Percentiles rank a stretch among this genome's conserved stretches.
phyloP scores from a whole-genome alignment of 225 moss, liverwort and hornwort species.

The Pseudisothecium myosuroides region DNA sequence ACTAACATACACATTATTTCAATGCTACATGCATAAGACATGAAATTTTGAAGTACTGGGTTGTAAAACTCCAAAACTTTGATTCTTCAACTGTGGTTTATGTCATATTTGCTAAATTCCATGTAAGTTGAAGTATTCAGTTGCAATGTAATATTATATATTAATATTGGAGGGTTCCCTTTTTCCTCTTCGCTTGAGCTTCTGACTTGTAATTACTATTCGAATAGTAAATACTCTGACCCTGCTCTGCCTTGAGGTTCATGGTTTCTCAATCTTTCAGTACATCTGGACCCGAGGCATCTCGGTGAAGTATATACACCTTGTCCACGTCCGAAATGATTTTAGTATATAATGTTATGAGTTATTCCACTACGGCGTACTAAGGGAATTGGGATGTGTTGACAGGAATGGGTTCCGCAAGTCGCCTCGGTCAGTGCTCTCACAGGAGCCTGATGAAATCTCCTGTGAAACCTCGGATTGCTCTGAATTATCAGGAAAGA shows the following conservation, averaged over 20 bases:
- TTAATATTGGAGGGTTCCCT: not conserved
- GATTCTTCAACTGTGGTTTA: not conserved
- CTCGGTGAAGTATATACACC: not conserved
- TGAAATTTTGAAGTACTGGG: not conserved
- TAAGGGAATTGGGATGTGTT: not conserved
- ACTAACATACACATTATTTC: not conserved
- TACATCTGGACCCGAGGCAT: not conserved
- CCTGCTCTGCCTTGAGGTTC: not conserved
- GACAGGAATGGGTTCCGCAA: not conserved
- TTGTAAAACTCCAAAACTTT: not conserved
- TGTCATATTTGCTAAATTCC: not conserved
- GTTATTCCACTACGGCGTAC: not conserved
- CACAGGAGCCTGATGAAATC: constrained; percentile 7
- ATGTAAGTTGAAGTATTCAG: not conserved
- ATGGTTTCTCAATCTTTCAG: not conserved
- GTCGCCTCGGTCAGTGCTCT: constrained; percentile 29
- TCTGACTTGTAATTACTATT: not conserved
- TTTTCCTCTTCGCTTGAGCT: not conserved
- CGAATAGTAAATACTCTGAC: not conserved
- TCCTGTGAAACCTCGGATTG: constrained; percentile 5
- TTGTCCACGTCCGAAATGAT: not conserved
- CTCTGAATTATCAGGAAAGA: not conserved
- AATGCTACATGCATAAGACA: not conserved
- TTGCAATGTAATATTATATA: not conserved
- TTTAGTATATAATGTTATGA: not conserved